Evolutionary conservation across 73 alveolate species (phyloP).

Genomic region (Paramecium octaurelia): DNA sequence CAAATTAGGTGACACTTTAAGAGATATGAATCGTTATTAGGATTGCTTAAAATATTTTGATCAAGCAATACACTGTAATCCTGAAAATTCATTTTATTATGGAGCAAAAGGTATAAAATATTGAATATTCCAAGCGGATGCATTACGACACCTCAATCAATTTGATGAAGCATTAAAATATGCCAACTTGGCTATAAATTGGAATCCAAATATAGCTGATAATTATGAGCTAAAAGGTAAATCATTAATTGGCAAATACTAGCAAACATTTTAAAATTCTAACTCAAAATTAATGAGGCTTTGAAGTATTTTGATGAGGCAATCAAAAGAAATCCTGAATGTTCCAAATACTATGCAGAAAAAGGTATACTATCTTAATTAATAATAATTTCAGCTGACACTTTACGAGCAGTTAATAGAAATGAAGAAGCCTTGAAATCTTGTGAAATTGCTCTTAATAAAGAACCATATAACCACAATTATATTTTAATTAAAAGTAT

Average conservation of each 20-base stretch:
- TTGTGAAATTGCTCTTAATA: not conserved
- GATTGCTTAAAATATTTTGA: not conserved
- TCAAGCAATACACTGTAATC: not conserved
- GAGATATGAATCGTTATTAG: not conserved
- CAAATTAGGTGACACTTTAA: not conserved
- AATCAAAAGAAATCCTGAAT: not conserved
- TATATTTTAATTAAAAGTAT: not conserved
- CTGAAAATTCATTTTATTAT: not conserved
- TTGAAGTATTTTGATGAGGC: not conserved
- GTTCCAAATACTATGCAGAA: not conserved
- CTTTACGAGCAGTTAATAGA: not conserved
- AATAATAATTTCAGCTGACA: not conserved
- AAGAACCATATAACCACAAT: not conserved
- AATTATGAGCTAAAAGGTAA: not conserved
- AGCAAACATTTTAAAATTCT: not conserved
- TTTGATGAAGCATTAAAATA: not conserved
- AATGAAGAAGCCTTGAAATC: not conserved
- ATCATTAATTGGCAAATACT: not conserved
- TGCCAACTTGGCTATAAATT: not conserved
- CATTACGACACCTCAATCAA: not conserved
- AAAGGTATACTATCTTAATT: not conserved
- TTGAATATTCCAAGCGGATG: not conserved
- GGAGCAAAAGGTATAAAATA: not conserved
- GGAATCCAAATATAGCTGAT: not conserved
- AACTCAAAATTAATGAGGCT: not conserved